Evolutionary conservation across 2,329 filamentous ascomycete species (phyloP).

Genomic region (Didymella segeticola): DNA sequence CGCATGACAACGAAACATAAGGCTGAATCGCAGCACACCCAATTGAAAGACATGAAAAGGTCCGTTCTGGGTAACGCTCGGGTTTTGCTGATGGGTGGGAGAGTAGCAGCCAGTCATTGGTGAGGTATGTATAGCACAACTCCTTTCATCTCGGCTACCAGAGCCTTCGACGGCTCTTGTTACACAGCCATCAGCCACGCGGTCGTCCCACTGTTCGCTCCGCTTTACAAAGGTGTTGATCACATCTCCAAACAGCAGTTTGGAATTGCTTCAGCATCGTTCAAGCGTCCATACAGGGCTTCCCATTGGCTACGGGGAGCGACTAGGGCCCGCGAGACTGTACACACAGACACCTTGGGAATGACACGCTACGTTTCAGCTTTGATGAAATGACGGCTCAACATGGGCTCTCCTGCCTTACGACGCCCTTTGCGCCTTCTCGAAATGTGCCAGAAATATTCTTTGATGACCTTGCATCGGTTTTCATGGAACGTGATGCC

Average conservation of each 20-base stretch:
- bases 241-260: slow-evolving; percentile 6
- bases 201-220: slow-evolving; percentile 7
- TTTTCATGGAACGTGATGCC: not conserved
- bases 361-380: slow-evolving; percentile 32
- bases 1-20: slow-evolving; percentile 33
- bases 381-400: slow-evolving; percentile 19
- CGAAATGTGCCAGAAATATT: slow-evolving; percentile 26
- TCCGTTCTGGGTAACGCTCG: too few species aligned
- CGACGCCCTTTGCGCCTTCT: slow-evolving; percentile 21
- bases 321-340: slow-evolving; percentile 15
- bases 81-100: too few species aligned
- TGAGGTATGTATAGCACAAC: slow-evolving; percentile 5
- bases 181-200: slow-evolving; percentile 16
- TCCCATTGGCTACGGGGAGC: slow-evolving; percentile 12
- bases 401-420: slow-evolving; percentile 4
- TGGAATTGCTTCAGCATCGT: slow-evolving; percentile 1
- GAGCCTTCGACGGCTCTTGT: not conserved
- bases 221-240: slow-evolving; percentile 11
- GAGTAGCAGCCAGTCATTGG: slow-evolving; percentile 13
- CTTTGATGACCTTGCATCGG: slow-evolving; percentile 13
- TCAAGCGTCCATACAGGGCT: not conserved
- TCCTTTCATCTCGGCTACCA: slow-evolving; percentile 12
- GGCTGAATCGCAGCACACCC: slow-evolving; percentile 23
- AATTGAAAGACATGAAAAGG: not conserved
- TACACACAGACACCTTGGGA: slow-evolving; percentile 14